phyloP scores from a whole-genome alignment of 2,329 filamentous ascomycete species.

The Madurella fahalii region DNA sequence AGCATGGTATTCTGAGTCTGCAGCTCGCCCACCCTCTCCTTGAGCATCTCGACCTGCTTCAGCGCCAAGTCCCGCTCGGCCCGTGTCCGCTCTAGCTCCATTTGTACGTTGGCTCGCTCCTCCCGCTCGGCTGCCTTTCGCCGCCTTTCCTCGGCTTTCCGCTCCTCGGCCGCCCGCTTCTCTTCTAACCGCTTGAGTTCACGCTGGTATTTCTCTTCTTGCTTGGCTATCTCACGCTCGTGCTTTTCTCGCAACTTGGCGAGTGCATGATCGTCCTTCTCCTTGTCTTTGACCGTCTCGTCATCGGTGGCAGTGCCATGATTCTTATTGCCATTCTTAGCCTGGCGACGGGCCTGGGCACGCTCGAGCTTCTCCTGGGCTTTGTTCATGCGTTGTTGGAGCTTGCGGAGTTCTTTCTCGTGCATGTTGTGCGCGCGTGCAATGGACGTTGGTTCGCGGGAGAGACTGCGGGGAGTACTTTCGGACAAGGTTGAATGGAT shows the following conservation, averaged over 20 bases:
- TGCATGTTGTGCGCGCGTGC: constrained; percentile 33
- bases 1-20: constrained; percentile 58
- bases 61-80: constrained; percentile 50
- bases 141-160: constrained; percentile 51
- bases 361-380: constrained; percentile 60
- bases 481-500: constrained; percentile 36
- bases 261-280: constrained; percentile 47
- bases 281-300: constrained; percentile 27
- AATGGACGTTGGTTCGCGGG: constrained; percentile 12
- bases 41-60: constrained; percentile 52
- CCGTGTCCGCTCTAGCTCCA: constrained; percentile 50
- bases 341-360: constrained; percentile 33
- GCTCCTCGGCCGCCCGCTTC: constrained; percentile 58
- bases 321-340: constrained; percentile 34
- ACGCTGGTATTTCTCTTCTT: constrained; percentile 61
- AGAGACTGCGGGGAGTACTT: constrained; percentile 12
- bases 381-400: constrained; percentile 57
- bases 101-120: constrained; percentile 44
- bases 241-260: constrained; percentile 61
- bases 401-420: constrained; percentile 63
- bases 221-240: constrained; percentile 58
- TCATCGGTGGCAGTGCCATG: constrained; percentile 13
- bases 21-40: constrained; percentile 51
- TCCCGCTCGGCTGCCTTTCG: constrained; percentile 52
- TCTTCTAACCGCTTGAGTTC: constrained; percentile 63